Evolutionary conservation across 805 yeast species (phyloP), one percentile per base, ranked within the genome.

Genomic region (Priceomyces melissophilus): DNA sequence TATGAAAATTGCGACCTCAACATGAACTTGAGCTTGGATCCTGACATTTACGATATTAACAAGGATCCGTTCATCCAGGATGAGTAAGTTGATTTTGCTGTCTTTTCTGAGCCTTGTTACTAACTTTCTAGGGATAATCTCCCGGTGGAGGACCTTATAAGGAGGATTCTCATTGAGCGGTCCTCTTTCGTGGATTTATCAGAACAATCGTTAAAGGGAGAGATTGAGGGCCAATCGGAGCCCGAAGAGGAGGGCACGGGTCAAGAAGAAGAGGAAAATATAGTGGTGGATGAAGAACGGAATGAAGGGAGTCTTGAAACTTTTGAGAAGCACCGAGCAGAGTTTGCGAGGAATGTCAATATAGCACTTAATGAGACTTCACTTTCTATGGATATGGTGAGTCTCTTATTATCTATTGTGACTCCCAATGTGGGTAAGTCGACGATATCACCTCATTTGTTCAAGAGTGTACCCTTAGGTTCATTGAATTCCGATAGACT

Each of bases 341-440:
- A 79, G 43, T 70, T 83, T 32, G 50, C 81, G 11, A 69, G 65
- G 12, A 67, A 71, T 32, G 69, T 85, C 25, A 74, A 78, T 40
- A 60, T 79, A 0, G 96, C 98, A 2, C 68, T 87, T 50, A 93
- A 91, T 57, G 97, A 93, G 56, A 81, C 95, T 0, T 89, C 96
- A 0, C 62, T 93, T 30, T 82, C 96, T 1, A 67, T 90, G 42
- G 99, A 91, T 56, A 86, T 90, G 47, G 83, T 91, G 1, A 87
- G 96, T 1, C 69, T 91, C 45, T 66, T 93, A 43, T 74, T 91
- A 32, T 84, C 96, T 13, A 76, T 87, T 9, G 79, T 79, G 9
- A 75, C 93, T 46, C 96, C 96, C 1, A 87, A 87, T 13, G 84
- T 91, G 1, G 96, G 95, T 2, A 76, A 84, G 27, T 73, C 89